Evolutionary conservation across 1,284 basidiomycete species (phyloP).

Genomic region (Tremellales sp.): DNA sequence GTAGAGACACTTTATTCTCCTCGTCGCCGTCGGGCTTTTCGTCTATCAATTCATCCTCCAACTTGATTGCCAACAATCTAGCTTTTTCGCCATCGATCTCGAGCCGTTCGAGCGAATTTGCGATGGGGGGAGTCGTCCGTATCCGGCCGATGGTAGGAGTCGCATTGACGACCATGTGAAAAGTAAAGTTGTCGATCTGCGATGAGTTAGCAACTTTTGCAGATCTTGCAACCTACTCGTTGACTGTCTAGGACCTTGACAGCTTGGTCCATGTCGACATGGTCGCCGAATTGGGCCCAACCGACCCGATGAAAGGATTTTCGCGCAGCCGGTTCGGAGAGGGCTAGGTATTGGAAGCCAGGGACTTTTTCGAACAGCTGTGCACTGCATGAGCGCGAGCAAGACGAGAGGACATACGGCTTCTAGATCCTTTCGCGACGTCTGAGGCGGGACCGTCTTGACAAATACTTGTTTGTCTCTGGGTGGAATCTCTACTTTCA

Average conservation of each 20-base stretch:
- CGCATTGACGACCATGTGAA: slow-evolving; percentile 78
- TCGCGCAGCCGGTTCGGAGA: slow-evolving; percentile 84
- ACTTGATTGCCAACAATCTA: slow-evolving; percentile 61
- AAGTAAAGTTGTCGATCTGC: slow-evolving; percentile 87
- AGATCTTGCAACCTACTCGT: slow-evolving; percentile 58
- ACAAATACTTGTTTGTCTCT: slow-evolving; percentile 88
- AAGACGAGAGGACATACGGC: slow-evolving; percentile 57
- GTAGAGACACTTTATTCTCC: slow-evolving; percentile 38
- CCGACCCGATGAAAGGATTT: slow-evolving; percentile 86
- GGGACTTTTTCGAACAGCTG: slow-evolving; percentile 45
- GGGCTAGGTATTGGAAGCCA: slow-evolving; percentile 65
- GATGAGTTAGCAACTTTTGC: background rate
- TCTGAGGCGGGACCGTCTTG: slow-evolving; percentile 85
- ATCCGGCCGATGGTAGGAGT: slow-evolving; percentile 72
- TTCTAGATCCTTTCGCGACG: slow-evolving; percentile 79
- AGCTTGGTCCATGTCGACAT: slow-evolving; percentile 70
- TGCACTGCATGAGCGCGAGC: background rate
- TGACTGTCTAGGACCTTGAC: slow-evolving; percentile 71
- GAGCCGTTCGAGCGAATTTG: slow-evolving; percentile 71
- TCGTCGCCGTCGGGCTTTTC: slow-evolving; percentile 61
- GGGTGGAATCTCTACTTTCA: slow-evolving; percentile 61
- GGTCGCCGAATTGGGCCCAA: slow-evolving; percentile 80
- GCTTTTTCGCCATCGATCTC: slow-evolving; percentile 71
- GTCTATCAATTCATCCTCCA: slow-evolving; percentile 63
- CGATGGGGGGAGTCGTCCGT: slow-evolving; percentile 73